Evolutionary conservation across 2,329 filamentous ascomycete genomes (phyloP).

Genomic region (Verticillium isaacii): DNA sequence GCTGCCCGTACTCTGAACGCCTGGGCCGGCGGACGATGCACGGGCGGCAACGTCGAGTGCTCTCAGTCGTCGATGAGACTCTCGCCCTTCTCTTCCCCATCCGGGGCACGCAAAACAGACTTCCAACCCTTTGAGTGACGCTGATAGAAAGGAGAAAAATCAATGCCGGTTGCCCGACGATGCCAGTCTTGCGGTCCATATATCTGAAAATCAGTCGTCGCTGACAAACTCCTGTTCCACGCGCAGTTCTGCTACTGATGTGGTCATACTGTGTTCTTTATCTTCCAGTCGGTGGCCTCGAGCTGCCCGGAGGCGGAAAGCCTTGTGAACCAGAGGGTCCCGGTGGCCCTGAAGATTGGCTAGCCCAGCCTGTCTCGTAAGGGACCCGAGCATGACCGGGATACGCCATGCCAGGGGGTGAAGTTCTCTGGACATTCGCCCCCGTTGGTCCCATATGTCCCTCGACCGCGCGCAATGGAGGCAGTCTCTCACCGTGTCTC

Average conservation of each 20-base stretch:
- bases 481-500: constrained; percentile 37
- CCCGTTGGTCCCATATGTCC: constrained; percentile 14
- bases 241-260: background rate
- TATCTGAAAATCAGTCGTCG: background rate
- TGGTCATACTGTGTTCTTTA: background rate
- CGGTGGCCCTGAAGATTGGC: background rate
- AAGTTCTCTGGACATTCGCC: background rate
- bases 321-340: constrained; percentile 4
- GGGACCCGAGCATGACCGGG: constrained; percentile 11
- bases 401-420: constrained; percentile 7
- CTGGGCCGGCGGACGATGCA: background rate
- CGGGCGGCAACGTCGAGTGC: background rate
- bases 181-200: constrained; percentile 9
- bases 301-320: background rate
- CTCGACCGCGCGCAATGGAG: constrained; percentile 43
- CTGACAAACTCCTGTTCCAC: background rate
- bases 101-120: background rate
- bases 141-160: background rate
- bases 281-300: constrained; percentile 3
- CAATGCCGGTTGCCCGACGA: constrained; percentile 12
- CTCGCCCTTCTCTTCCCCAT: background rate
- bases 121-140: constrained; percentile 2
- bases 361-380: constrained; percentile 13
- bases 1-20: background rate
- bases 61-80: background rate